phyloP scores from a whole-genome alignment of 495 filamentous ascomycete genomes.

The Tuber brumale region DNA sequence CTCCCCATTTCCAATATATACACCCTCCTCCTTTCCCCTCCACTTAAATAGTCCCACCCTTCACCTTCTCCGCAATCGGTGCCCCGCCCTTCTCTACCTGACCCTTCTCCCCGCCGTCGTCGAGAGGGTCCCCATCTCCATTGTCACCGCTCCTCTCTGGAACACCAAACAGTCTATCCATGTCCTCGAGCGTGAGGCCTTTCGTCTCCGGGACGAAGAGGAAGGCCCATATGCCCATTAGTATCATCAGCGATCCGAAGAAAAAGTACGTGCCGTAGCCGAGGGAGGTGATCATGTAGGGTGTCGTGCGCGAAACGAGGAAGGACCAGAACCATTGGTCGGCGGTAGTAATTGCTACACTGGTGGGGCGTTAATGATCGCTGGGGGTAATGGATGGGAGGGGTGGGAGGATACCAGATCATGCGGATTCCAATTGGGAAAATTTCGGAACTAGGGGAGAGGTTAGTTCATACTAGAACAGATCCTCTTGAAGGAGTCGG shows the following conservation, averaged over 20 bases:
- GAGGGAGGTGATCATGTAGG: conserved; percentile 64
- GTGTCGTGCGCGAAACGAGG: conserved; percentile 37
- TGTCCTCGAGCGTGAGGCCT: conserved; percentile 50
- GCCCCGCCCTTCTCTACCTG: background rate
- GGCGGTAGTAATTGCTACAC: conserved; percentile 36
- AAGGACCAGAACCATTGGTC: conserved; percentile 41
- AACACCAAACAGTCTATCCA: conserved; percentile 44
- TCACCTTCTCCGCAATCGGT: background rate
- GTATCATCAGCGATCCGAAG: conserved; percentile 65
- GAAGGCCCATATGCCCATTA: conserved; percentile 59
- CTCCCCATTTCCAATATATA: background rate
- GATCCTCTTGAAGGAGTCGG: background rate
- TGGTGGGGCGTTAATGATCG: conserved; percentile 3
- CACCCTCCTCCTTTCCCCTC: background rate
- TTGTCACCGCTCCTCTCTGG: conserved; percentile 18
- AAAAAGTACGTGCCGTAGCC: conserved; percentile 72
- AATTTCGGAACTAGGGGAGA: conserved; percentile 26
- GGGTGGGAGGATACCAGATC: conserved; percentile 26
- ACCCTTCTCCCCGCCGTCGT: background rate
- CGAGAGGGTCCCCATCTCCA: background rate
- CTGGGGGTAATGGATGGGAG: background rate
- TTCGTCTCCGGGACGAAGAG: conserved; percentile 52
- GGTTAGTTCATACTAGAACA: conserved; percentile 2
- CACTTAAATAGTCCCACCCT: background rate
- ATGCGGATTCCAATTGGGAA: conserved; percentile 40